Evolutionary conservation across 257 asterid genomes (phyloP), one percentile per base, ranked within the genome.

Genomic region (Solanum paucissectum): DNA sequence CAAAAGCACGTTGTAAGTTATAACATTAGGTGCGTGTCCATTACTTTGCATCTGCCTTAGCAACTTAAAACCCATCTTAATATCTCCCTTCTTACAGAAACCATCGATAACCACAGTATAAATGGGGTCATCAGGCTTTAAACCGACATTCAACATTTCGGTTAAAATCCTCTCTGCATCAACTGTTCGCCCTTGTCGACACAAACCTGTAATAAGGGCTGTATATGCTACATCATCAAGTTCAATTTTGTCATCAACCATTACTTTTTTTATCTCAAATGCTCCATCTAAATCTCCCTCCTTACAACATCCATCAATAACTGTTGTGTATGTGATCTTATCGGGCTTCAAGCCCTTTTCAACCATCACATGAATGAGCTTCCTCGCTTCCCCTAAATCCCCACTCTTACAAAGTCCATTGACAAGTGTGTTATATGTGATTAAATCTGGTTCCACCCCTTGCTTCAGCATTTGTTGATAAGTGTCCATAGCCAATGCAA

Each of bases 311-410:
- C 98, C 98, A 83, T 94, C 93, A 21, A 95, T 93, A 12, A 93
- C 94, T 60, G 94, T 88, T 6, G 99, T 97, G 89, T 93, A 95
- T 20, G 99, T 97, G 75, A 95, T 87, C 89, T 89, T 97, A 86
- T 97, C 99, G 6, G 99, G 98, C 93, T 94, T 95, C 91, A 97
- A 88, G 36, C 98, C 98, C 90, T 92, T 95, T 79, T 32, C 29
- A 4, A 76, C 89, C 98, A 97, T 93, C 91, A 93, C 94, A 60
- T 87, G 89, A 37, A 94, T 77, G 88, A 95, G 94, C 72, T 89
- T 89, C 42, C 34, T 89, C 2, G 96, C 98, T 90, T 91, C 86
- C 86, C 87, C 90, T 79, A 95, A 73, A 79, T 95, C 95, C 27
- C 95, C 96, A 33, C 91, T 93, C 94, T 92, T 95, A 89, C 98